These are phyloP conservation scores for Sextonia rubra DNA, from an alignment of 164 flowering plant species.

Conservation along the genomic window DNA sequence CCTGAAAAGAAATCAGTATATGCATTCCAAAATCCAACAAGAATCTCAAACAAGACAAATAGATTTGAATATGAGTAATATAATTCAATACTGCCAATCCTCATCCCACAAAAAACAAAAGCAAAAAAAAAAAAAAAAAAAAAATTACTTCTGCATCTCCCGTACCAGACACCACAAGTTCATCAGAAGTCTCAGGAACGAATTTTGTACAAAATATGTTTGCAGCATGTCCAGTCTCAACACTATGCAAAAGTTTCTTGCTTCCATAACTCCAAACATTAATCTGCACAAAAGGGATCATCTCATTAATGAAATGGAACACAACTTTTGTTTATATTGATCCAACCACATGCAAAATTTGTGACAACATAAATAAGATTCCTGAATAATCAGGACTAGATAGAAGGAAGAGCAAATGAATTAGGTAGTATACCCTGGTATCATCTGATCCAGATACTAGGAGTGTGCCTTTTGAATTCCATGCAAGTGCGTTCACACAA, in stretches of 20 bases:
- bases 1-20: constrained; percentile 39
- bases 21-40: constrained; percentile 6
- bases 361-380: background rate
- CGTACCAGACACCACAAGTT: constrained; percentile 91
- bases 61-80: background rate
- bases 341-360: background rate
- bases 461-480: constrained; percentile 89
- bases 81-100: background rate
- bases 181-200: constrained; percentile 92
- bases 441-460: constrained; percentile 98
- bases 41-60: constrained; percentile 7
- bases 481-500: constrained; percentile 84
- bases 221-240: constrained; percentile 85
- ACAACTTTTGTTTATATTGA: background rate
- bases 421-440: constrained; percentile 43
- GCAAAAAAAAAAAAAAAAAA: too few relatives aligned
- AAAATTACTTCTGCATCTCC: constrained; percentile 80
- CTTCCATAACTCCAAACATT: constrained; percentile 79
- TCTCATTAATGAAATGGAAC: background rate
- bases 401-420: background rate
- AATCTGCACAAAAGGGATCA: constrained; percentile 41
- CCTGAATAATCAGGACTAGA: background rate
- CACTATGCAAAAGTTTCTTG: constrained; percentile 59
- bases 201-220: constrained; percentile 94
- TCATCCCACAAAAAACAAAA: too few relatives aligned